Evolutionary conservation across 805 yeast species (phyloP).

Genomic region (Myxozyma neglecta): DNA sequence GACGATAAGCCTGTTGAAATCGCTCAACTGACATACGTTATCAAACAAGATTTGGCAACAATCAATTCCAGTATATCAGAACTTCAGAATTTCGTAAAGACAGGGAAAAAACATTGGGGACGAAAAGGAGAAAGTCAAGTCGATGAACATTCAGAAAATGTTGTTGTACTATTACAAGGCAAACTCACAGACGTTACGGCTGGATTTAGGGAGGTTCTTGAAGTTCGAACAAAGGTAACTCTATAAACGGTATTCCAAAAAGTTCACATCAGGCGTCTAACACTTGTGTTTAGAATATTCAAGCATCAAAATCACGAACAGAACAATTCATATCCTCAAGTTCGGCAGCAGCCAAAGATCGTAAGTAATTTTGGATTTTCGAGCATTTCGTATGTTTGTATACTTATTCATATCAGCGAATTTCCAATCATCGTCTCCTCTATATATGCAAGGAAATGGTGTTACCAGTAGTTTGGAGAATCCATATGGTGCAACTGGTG

Average conservation of each 20-base stretch:
- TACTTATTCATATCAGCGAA: background rate
- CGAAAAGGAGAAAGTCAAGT: slow-evolving; percentile 55
- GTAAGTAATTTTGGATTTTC: slow-evolving; percentile 16
- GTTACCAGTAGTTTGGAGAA: slow-evolving; percentile 23
- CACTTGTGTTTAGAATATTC: slow-evolving; percentile 51
- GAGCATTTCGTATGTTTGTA: background rate
- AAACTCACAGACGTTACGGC: slow-evolving; percentile 91
- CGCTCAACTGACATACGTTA: slow-evolving; percentile 82
- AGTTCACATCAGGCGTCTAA: too few species aligned
- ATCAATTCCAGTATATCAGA: slow-evolving; percentile 70
- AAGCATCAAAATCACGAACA: slow-evolving; percentile 75
- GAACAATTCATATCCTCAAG: slow-evolving; percentile 71
- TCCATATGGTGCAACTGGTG: slow-evolving; percentile 24
- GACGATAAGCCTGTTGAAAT: slow-evolving; percentile 94
- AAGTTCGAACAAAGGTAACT: slow-evolving; percentile 64
- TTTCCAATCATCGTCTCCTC: slow-evolving; percentile 39
- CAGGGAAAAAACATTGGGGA: slow-evolving; percentile 39
- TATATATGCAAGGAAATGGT: slow-evolving; percentile 33
- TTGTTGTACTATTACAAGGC: slow-evolving; percentile 80
- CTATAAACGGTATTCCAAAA: background rate
- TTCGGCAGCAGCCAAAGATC: slow-evolving; percentile 35
- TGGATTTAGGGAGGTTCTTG: slow-evolving; percentile 86
- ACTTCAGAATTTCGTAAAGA: slow-evolving; percentile 54
- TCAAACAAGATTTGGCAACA: slow-evolving; percentile 77
- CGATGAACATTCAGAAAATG: slow-evolving; percentile 76